phyloP scores from a whole-genome alignment of 106 monocot species.

The Amphibolis antarctica region DNA sequence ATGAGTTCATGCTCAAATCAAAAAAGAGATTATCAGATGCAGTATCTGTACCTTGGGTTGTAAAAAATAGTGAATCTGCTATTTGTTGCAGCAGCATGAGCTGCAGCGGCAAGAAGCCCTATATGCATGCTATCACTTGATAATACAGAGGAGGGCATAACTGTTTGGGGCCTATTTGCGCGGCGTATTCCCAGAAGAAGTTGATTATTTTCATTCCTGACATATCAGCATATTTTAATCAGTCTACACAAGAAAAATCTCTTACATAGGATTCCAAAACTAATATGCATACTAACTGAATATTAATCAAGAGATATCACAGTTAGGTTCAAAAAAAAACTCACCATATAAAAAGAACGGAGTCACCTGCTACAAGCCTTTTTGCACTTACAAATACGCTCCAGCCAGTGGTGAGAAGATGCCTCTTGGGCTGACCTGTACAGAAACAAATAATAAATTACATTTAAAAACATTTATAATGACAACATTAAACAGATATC shows the following conservation, averaged over 20 bases:
- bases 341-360: constrained; percentile 89
- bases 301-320: not conserved
- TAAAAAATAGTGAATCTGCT: constrained; percentile 90
- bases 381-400: constrained; percentile 94
- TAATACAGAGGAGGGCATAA: constrained; percentile 82
- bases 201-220: constrained; percentile 86
- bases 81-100: constrained; percentile 88
- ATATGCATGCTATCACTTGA: constrained; percentile 99
- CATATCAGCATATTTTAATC: not conserved
- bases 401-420: constrained; percentile 94
- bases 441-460: not conserved
- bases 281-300: not conserved
- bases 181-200: constrained; percentile 74
- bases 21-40: not conserved
- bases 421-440: constrained; percentile 93
- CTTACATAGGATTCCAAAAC: no score
- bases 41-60: constrained; percentile 56
- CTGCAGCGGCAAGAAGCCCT: constrained; percentile 88
- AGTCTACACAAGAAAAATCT: no score
- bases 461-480: not conserved
- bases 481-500: no score
- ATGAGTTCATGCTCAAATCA: no score
- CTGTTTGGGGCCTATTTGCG: constrained; percentile 82
- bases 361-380: constrained; percentile 88
- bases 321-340: not conserved